Percentiles rank a stretch among this genome's conserved stretches.
Evolutionary conservation across 371 early-diverging fungal genomes (phyloP).

Genomic region (Zopfochytrium polystomum): DNA sequence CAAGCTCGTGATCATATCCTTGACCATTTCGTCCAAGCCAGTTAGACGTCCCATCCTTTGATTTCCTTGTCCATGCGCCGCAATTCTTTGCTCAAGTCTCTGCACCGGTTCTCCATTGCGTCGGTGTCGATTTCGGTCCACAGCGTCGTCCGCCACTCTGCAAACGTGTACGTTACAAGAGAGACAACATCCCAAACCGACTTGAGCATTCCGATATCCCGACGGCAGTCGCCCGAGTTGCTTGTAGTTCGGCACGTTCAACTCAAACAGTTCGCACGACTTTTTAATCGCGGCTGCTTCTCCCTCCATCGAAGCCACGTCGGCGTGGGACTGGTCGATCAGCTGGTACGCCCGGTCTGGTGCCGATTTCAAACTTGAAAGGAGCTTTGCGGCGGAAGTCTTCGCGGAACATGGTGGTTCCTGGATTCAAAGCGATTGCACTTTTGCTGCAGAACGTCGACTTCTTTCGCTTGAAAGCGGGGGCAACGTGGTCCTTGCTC

Average conservation of each 20-base stretch:
- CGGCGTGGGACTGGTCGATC: constrained; percentile 49
- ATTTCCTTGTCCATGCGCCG: constrained; percentile 64
- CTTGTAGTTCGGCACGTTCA: constrained; percentile 53
- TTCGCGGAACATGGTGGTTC: constrained; percentile 59
- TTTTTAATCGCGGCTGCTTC: constrained; percentile 51
- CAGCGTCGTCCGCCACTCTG: constrained; percentile 55
- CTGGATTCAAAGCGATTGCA: constrained; percentile 60
- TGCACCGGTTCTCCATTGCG: constrained; percentile 55
- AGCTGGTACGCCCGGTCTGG: constrained; percentile 46
- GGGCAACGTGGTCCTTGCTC: constrained; percentile 60
- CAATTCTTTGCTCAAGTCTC: constrained; percentile 59
- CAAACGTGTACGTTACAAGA: constrained; percentile 57
- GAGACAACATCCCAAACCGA: constrained; percentile 60
- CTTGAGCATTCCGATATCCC: constrained; percentile 63
- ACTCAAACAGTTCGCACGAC: constrained; percentile 61
- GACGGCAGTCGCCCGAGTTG: constrained; percentile 58
- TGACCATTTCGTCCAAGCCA: constrained; percentile 61
- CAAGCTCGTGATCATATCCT: constrained; percentile 62
- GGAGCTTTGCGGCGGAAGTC: constrained; percentile 62
- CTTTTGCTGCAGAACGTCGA: constrained; percentile 59
- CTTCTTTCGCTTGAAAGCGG: constrained; percentile 61
- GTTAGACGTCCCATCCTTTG: constrained; percentile 65
- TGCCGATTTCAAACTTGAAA: constrained; percentile 57
- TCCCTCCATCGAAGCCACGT: constrained; percentile 54
- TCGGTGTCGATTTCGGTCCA: constrained; percentile 65